Evolutionary conservation across 225 moss, liverwort and hornwort genomes (phyloP).

Genomic region (Bryoerythrophyllum caledonicum): DNA sequence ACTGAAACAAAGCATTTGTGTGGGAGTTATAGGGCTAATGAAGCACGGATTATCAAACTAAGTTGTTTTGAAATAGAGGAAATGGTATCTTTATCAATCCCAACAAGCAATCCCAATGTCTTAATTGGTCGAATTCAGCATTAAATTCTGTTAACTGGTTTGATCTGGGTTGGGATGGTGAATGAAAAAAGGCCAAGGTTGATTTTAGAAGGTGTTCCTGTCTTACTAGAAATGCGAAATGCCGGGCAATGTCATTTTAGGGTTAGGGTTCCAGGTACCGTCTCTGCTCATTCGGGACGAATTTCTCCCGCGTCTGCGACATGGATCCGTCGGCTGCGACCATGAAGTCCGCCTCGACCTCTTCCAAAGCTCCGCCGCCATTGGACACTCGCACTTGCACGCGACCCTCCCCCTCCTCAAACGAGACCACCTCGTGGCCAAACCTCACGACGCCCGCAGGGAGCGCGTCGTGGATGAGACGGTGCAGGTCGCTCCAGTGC

Average conservation of each 20-base stretch:
- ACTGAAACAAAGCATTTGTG: too few relatives aligned
- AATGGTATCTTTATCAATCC: too few relatives aligned
- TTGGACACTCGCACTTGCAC: conserved; percentile 59
- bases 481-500: conserved; percentile 89
- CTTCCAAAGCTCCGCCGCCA: conserved; percentile 33
- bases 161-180: too few relatives aligned
- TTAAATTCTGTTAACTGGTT: too few relatives aligned
- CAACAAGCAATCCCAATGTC: too few relatives aligned
- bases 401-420: conserved; percentile 48
- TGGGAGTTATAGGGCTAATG: too few relatives aligned
- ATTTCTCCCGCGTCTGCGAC: conserved; percentile 76
- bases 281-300: conserved; percentile 57
- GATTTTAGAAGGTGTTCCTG: too few relatives aligned
- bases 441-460: conserved; percentile 72
- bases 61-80: too few relatives aligned
- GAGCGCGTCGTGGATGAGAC: conserved; percentile 59
- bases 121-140: too few relatives aligned
- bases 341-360: conserved; percentile 67
- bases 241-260: background rate
- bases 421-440: conserved; percentile 71
- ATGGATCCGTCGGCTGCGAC: conserved; percentile 86
- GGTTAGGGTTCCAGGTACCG: conserved; percentile 34
- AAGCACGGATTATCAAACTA: too few relatives aligned
- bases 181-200: too few relatives aligned
- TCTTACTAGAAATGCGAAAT: background rate